Evolutionary conservation across 176 grass and related monocot genomes (phyloP).

Genomic region (Raddia guianensis): DNA sequence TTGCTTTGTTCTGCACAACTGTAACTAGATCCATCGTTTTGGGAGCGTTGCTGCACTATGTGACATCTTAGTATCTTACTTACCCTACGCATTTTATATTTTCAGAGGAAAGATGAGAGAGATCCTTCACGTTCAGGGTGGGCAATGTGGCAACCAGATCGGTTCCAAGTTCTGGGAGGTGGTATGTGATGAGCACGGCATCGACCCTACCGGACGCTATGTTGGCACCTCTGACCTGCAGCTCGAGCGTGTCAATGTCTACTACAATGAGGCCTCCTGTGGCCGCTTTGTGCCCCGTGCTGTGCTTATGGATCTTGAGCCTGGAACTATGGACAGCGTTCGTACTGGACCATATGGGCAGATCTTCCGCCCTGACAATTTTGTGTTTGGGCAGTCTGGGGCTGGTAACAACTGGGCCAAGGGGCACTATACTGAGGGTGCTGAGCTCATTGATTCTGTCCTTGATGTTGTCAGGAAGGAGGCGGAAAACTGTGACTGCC

Average conservation of each 20-base stretch:
- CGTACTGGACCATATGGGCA: slow-evolving; percentile 71
- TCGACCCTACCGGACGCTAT: slow-evolving; percentile 61
- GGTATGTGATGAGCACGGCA: slow-evolving; percentile 76
- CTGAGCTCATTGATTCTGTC: slow-evolving; percentile 74
- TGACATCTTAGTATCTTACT: background rate
- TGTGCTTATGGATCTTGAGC: slow-evolving; percentile 87
- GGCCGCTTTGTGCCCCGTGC: slow-evolving; percentile 69
- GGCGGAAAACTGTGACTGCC: slow-evolving; percentile 78
- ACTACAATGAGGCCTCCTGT: slow-evolving; percentile 79
- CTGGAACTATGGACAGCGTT: slow-evolving; percentile 79
- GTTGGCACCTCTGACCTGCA: slow-evolving; percentile 58
- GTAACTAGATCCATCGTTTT: background rate
- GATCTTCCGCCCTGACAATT: slow-evolving; percentile 75
- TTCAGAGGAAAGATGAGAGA: slow-evolving; percentile 66
- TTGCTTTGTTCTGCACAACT: background rate
- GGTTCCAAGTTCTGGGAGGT: slow-evolving; percentile 85
- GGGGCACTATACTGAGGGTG: slow-evolving; percentile 75
- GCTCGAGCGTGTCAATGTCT: slow-evolving; percentile 81
- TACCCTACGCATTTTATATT: background rate
- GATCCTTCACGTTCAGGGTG: slow-evolving; percentile 78
- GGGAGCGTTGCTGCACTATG: background rate
- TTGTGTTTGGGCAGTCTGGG: slow-evolving; percentile 76
- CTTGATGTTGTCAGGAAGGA: slow-evolving; percentile 84
- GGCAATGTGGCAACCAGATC: slow-evolving; percentile 80
- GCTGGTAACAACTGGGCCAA: slow-evolving; percentile 79